Percentiles rank a stretch among this genome's conserved stretches.
phyloP scores from a whole-genome alignment of 768 basidiomycete genomes.

The Russula vinacea region DNA sequence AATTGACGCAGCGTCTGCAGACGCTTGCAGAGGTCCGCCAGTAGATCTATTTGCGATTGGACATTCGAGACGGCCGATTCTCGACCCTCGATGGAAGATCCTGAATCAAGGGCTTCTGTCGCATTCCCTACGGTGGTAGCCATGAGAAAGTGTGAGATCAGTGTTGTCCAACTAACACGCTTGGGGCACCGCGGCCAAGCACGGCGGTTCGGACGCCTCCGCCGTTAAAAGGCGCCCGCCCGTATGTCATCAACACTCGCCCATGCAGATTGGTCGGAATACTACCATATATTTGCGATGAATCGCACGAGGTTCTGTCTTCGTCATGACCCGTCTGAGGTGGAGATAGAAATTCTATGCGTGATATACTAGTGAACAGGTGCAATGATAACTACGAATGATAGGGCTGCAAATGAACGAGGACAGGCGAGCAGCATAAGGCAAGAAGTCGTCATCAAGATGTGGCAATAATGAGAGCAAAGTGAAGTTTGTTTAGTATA shows the following conservation, averaged over 20 bases:
- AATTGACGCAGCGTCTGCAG: conserved; percentile 25
- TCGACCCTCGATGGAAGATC: conserved; percentile 9
- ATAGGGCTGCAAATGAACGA: conserved; percentile 17
- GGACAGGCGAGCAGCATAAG: conserved; percentile 6
- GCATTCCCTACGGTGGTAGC: conserved; percentile 2
- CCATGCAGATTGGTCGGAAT: background rate
- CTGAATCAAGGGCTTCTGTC: conserved; percentile 4
- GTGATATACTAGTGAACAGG: conserved; percentile 26
- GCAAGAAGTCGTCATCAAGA: conserved; percentile 17
- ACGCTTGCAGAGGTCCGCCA: conserved; percentile 28
- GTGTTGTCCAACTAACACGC: background rate
- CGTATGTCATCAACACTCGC: background rate
- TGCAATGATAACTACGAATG: conserved; percentile 20
- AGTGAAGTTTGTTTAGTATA: conserved; percentile 19
- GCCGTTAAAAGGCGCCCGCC: background rate
- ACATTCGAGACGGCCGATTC: conserved; percentile 16
- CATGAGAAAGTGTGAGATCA: conserved; percentile 3
- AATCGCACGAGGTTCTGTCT: background rate
- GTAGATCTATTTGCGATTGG: conserved; percentile 29
- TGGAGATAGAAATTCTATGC: conserved; percentile 20
- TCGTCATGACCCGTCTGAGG: conserved; percentile 1
- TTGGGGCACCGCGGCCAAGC: background rate
- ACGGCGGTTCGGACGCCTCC: background rate
- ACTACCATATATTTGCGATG: background rate
- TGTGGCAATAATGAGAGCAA: conserved; percentile 16